phyloP scores from a whole-genome alignment of 2,329 filamentous ascomycete species.

The Colletotrichum coccodes region DNA sequence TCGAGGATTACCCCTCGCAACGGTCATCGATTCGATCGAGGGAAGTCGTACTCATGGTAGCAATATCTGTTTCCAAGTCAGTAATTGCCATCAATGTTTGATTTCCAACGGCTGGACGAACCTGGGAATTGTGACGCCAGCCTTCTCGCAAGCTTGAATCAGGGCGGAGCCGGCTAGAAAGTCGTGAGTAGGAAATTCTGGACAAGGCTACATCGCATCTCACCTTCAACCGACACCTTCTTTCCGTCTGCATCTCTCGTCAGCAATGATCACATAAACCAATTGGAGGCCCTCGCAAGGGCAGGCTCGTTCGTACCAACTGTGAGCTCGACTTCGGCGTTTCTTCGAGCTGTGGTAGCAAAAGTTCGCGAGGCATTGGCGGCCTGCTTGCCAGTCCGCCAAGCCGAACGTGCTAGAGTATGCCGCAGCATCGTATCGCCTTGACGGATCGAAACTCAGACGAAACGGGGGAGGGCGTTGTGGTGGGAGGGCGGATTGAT shows the following conservation, averaged over 20 bases:
- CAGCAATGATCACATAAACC: slow-evolving; percentile 40
- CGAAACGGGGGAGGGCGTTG: slow-evolving; percentile 42
- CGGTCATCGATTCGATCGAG: slow-evolving; percentile 37
- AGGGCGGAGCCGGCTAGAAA: slow-evolving; percentile 88
- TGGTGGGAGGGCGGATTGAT: slow-evolving; percentile 44
- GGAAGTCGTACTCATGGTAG: slow-evolving; percentile 86
- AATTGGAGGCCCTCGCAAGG: slow-evolving; percentile 40
- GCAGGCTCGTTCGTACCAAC: slow-evolving; percentile 70
- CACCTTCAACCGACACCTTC: slow-evolving; percentile 97
- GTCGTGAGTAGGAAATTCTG: slow-evolving; percentile 30
- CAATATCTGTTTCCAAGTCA: slow-evolving; percentile 76
- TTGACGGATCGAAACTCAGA: slow-evolving; percentile 59
- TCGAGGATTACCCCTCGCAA: slow-evolving; percentile 32
- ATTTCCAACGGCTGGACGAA: slow-evolving; percentile 49
- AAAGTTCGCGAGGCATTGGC: slow-evolving; percentile 79
- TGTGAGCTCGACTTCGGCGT: slow-evolving; percentile 95
- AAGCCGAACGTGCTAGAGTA: slow-evolving; percentile 74
- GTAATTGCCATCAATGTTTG: slow-evolving; percentile 27
- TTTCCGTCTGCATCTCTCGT: slow-evolving; percentile 79
- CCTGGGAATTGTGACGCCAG: slow-evolving; percentile 88
- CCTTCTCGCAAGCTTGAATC: slow-evolving; percentile 99
- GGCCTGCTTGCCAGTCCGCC: slow-evolving; percentile 70
- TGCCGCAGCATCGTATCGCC: slow-evolving; percentile 76
- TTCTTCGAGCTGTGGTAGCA: slow-evolving; percentile 80
- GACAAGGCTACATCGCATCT: slow-evolving; percentile 33